Percentiles rank a stretch among this genome's conserved stretches.
phyloP scores from a whole-genome alignment of 1,284 basidiomycete species.

The Sporisorium sorghi region DNA sequence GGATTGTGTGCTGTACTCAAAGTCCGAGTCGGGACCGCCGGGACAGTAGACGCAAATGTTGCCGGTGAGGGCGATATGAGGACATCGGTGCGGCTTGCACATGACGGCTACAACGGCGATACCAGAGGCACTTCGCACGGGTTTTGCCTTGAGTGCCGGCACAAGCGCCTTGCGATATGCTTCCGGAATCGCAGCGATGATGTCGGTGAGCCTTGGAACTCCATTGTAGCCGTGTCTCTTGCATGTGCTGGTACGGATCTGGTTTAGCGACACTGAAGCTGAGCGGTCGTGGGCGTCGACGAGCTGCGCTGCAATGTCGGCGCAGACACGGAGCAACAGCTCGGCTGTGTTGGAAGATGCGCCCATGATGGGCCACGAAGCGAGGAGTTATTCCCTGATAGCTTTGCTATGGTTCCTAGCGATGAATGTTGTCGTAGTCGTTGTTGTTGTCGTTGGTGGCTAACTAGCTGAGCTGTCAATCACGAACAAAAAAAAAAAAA shows the following conservation, averaged over 20 bases:
- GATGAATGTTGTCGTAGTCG: too few relatives aligned
- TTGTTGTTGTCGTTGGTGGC: too few relatives aligned
- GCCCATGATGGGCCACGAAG: conserved; percentile 34
- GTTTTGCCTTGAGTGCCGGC: conserved; percentile 91
- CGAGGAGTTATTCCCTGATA: not conserved
- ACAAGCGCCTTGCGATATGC: conserved; percentile 92
- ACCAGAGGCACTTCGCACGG: conserved; percentile 96
- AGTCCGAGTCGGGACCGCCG: conserved; percentile 98
- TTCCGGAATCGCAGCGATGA: conserved; percentile 97
- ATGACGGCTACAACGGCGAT: conserved; percentile 99
- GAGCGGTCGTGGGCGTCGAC: conserved; percentile 84
- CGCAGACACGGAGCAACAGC: conserved; percentile 87
- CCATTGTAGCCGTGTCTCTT: conserved; percentile 88
- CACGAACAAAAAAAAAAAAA: conserved; percentile 5
- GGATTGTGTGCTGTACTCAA: conserved; percentile 97
- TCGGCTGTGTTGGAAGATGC: conserved; percentile 78
- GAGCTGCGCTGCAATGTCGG: conserved; percentile 92
- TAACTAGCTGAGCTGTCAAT: not conserved
- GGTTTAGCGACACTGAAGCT: conserved; percentile 81
- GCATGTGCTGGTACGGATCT: conserved; percentile 85
- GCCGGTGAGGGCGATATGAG: conserved; percentile 99
- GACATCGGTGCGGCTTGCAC: conserved; percentile 99
- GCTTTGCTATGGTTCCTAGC: not conserved
- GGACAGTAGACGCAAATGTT: conserved; percentile 99
- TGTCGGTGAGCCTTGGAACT: conserved; percentile 93